These are phyloP conservation scores for Spiromastix sp. DNA, from an alignment of 2,329 filamentous ascomycete genomes.

Conservation along the genomic window DNA sequence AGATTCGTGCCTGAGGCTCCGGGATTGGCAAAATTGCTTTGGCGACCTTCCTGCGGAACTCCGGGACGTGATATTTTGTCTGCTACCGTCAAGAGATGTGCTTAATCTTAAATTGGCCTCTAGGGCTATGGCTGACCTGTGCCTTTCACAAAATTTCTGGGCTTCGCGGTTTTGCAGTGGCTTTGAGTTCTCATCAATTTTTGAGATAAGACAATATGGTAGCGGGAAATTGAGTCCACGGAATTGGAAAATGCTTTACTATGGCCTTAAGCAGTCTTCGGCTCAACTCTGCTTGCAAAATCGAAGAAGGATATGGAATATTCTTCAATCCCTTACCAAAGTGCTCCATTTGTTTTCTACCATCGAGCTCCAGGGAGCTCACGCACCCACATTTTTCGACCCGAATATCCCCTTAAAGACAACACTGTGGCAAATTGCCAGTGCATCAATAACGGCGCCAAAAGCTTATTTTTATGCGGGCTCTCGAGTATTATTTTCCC, in stretches of 20 bases:
- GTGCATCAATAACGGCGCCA: too few relatives aligned
- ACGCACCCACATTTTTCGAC: too few relatives aligned
- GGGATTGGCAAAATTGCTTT: conserved; percentile 1
- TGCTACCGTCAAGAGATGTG: conserved; percentile 1
- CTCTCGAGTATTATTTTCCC: too few relatives aligned
- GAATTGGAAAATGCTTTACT: background rate
- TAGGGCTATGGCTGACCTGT: background rate
- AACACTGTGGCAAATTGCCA: too few relatives aligned
- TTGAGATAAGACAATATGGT: background rate
- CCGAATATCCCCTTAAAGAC: too few relatives aligned
- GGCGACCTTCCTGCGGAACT: background rate
- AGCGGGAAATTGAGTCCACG: background rate
- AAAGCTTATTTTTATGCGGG: too few relatives aligned
- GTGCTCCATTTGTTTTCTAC: background rate
- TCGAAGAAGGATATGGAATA: conserved; percentile 1
- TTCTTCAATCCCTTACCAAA: background rate
- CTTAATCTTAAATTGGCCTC: conserved; percentile 1
- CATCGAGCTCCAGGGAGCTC: too few relatives aligned
- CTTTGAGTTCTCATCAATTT: conserved; percentile 3
- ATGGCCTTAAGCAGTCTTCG: background rate
- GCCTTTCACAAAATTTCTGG: background rate
- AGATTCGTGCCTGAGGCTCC: background rate
- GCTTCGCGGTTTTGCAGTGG: background rate
- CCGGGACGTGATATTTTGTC: background rate
- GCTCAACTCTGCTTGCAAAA: background rate